Evolutionary conservation across 495 filamentous ascomycete species (phyloP).

Genomic region (Cladorrhinum samala): DNA sequence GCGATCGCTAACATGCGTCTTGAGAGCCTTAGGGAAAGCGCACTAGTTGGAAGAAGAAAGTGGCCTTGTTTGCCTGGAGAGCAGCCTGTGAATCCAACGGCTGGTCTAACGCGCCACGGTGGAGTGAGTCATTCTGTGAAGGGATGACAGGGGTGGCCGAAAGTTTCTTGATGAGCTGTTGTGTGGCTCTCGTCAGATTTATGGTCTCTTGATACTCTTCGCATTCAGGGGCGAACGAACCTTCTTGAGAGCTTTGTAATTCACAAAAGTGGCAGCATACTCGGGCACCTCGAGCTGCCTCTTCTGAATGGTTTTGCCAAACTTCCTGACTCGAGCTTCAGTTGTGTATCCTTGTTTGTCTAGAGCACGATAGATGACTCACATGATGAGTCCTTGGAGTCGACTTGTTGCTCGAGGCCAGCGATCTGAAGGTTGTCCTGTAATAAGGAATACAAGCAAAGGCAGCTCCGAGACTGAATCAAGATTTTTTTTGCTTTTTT

Average conservation of each 20-base stretch:
- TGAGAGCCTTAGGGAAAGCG: constrained; percentile 18
- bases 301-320: constrained; percentile 98
- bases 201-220: constrained; percentile 1
- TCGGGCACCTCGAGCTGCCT: constrained; percentile 97
- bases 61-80: constrained; percentile 95
- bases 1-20: background rate
- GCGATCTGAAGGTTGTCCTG: no score
- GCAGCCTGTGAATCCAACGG: constrained; percentile 70
- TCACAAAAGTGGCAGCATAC: constrained; percentile 98
- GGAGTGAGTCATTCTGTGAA: constrained; percentile 57
- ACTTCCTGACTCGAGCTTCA: constrained; percentile 64
- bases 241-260: constrained; percentile 99
- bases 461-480: no score
- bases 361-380: background rate
- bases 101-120: constrained; percentile 31
- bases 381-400: no score
- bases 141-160: constrained; percentile 80
- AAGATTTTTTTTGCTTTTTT: no score
- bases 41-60: constrained; percentile 97
- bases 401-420: no score
- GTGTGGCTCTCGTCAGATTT: constrained; percentile 12
- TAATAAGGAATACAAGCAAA: no score
- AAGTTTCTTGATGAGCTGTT: constrained; percentile 94
- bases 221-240: constrained; percentile 37
- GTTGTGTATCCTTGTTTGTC: no score